phyloP scores from a whole-genome alignment of 2,329 filamentous ascomycete genomes.

The Cladosporium phlei region DNA sequence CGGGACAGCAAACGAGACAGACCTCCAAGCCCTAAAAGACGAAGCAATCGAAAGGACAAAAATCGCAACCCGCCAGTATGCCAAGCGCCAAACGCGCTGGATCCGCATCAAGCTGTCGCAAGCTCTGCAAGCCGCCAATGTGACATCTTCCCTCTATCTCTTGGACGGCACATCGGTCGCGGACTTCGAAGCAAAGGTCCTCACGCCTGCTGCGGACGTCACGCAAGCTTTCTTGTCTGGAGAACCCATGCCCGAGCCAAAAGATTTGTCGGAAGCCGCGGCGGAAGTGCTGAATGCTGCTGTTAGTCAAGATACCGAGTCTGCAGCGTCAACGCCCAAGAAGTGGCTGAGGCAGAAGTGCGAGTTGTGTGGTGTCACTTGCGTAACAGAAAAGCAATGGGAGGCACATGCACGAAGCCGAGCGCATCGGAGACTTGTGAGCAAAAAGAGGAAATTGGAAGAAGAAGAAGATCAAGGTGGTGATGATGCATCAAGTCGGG shows the following conservation, averaged over 20 bases:
- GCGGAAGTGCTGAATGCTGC: too few relatives aligned
- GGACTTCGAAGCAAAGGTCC: conserved; percentile 60
- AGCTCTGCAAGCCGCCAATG: neutral
- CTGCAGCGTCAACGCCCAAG: too few relatives aligned
- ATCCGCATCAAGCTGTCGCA: conserved; percentile 68
- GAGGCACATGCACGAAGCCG: conserved; percentile 51
- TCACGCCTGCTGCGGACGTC: conserved; percentile 59
- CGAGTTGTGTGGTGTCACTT: conserved; percentile 60
- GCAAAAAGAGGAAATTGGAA: conserved; percentile 18
- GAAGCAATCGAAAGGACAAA: conserved; percentile 71
- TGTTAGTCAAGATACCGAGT: too few relatives aligned
- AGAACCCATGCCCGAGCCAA: conserved; percentile 48
- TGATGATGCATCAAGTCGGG: too few relatives aligned
- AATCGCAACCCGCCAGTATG: conserved; percentile 79
- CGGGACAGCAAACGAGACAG: conserved; percentile 28
- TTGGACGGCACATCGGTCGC: conserved; percentile 71
- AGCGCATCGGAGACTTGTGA: conserved; percentile 42
- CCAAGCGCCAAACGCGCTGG: conserved; percentile 79
- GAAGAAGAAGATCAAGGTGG: neutral
- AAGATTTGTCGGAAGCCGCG: conserved; percentile 52
- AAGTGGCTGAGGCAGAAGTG: conserved; percentile 57
- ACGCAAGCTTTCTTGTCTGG: conserved; percentile 59
- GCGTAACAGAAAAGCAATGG: conserved; percentile 56
- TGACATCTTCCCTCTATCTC: conserved; percentile 56
- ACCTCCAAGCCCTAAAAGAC: conserved; percentile 53